phyloP scores from a whole-genome alignment of 805 yeast species.

The Candida tammaniensis region DNA sequence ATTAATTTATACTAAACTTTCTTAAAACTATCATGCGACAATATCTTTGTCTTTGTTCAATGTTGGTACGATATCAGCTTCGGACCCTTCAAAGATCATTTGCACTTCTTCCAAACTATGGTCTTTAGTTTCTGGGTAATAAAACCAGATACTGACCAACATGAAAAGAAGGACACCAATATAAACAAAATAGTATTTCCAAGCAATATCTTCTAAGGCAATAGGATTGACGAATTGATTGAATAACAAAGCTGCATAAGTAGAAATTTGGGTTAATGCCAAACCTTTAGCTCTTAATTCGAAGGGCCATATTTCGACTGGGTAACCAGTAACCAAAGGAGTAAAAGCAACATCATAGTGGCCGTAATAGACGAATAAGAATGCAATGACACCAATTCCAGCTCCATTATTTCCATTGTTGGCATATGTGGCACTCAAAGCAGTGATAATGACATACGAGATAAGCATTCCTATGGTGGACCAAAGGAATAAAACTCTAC shows the following conservation, averaged over 20 bases:
- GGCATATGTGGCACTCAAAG: conserved; percentile 18
- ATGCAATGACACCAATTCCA: no score
- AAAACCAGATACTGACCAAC: conserved; percentile 26
- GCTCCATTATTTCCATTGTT: no score
- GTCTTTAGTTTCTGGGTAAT: conserved; percentile 43
- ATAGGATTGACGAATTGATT: conserved; percentile 30
- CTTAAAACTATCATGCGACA: no score
- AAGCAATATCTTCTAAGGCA: conserved; percentile 39
- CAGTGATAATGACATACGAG: conserved; percentile 18
- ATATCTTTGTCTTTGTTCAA: no score
- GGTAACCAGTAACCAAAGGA: conserved; percentile 44
- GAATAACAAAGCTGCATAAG: conserved; percentile 18
- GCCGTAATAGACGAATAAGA: conserved; percentile 22
- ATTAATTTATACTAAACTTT: no score
- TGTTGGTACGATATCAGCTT: no score
- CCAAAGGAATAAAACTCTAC: conserved; percentile 23
- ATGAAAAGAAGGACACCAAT: conserved; percentile 27
- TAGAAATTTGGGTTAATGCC: conserved; percentile 16
- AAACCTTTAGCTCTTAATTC: conserved; percentile 40
- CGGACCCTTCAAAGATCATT: no score
- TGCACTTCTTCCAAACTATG: conserved; percentile 44
- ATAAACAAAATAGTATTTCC: conserved; percentile 45
- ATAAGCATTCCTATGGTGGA: conserved; percentile 21
- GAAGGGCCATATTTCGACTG: conserved; percentile 41
- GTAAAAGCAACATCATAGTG: conserved; percentile 32